Conservation (phyloP, 192 early-diverging fungal genomes). For the Rhizoclosmatium globosum region DNA sequence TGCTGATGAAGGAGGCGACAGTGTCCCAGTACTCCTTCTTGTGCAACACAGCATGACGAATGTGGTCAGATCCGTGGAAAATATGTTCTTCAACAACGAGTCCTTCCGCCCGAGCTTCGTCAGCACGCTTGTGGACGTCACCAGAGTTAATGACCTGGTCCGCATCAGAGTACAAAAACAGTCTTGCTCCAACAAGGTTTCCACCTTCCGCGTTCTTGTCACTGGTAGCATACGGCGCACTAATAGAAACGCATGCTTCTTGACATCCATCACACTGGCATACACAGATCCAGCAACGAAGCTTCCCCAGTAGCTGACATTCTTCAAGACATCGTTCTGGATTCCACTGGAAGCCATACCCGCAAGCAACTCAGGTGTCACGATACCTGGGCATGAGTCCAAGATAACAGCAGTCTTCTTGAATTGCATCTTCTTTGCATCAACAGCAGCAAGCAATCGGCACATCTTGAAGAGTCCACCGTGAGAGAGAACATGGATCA, state of each 20-base stretch:
- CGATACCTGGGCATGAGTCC: not conserved
- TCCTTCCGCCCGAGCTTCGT: not conserved
- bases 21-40: not conserved
- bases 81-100: not conserved
- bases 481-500: not conserved
- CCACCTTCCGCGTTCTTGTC: not conserved
- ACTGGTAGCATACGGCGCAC: not conserved
- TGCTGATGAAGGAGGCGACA: not conserved
- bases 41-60: not conserved
- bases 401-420: not conserved
- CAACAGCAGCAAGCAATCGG: not conserved
- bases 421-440: not conserved
- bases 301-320: not conserved
- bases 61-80: not conserved
- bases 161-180: conserved; percentile 18
- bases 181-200: not conserved
- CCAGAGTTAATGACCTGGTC: not conserved
- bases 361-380: not conserved
- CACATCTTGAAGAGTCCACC: not conserved
- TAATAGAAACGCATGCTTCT: not conserved
- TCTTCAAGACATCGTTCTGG: not conserved
- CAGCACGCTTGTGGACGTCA: not conserved
- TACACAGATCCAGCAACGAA: not conserved
- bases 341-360: not conserved
- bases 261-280: not conserved